Percentiles rank a stretch among this genome's conserved stretches.
Conservation (phyloP, 2,329 filamentous ascomycete genomes). For the Colletotrichum sp. region DNA sequence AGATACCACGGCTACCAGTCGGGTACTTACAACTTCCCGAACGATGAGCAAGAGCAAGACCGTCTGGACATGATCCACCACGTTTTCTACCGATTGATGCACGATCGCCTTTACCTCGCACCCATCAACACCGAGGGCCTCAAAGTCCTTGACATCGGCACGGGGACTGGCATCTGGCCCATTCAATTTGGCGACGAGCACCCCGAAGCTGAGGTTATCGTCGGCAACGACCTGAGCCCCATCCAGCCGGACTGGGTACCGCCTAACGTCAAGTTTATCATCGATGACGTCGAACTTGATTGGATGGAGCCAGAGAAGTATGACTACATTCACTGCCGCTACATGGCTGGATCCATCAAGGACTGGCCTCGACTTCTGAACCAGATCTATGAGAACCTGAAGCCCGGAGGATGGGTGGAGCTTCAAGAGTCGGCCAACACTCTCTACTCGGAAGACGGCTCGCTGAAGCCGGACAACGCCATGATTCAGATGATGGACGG, state of each 20-base stretch:
- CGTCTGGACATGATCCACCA: constrained; percentile 44
- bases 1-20: constrained; percentile 15
- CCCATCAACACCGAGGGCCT: not conserved
- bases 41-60: constrained; percentile 42
- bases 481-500: constrained; percentile 25
- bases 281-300: constrained; percentile 27
- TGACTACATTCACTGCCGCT: constrained; percentile 40
- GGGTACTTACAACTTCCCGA: constrained; percentile 34
- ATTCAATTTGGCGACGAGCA: constrained; percentile 43
- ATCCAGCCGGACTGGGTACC: constrained; percentile 28
- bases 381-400: not conserved
- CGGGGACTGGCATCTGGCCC: constrained; percentile 31
- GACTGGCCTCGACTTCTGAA: constrained; percentile 30
- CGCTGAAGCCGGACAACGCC: not conserved
- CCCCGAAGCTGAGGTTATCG: constrained; percentile 26
- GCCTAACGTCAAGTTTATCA: constrained; percentile 28
- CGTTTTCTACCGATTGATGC: constrained; percentile 30
- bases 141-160: constrained; percentile 27
- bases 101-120: constrained; percentile 25
- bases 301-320: constrained; percentile 29
- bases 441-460: not conserved
- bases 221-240: constrained; percentile 38
- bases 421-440: constrained; percentile 8
- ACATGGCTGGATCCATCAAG: constrained; percentile 35
- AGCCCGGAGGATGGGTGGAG: constrained; percentile 8